Base-by-base conservation (phyloP, 208 protist species). In the Trypanosomatidae sp. region DNA sequence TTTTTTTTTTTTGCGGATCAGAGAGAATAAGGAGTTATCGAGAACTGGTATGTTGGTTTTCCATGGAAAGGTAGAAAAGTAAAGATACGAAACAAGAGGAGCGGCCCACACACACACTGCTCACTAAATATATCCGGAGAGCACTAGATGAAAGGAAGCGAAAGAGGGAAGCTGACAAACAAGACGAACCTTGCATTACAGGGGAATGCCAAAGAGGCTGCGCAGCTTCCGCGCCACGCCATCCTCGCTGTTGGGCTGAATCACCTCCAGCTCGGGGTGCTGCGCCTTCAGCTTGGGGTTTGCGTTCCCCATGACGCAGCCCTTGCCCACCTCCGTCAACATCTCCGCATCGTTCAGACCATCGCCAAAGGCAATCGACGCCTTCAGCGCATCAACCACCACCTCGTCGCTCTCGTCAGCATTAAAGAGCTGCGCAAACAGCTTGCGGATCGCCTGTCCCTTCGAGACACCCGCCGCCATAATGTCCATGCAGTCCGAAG, bases 341-440 rank as follows among this genome's bases (percentile, higher is more conserved):
- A 91, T 89, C 41, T 82, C 69, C 12, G 77, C 77, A 62, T 91
- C 87, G 67, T 91, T 89, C 52, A 88, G 72, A 25, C 77, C 87
- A 46, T 91, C 82, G 12, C 87, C 87, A 81, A 91, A 91, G 19
- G 82, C 84, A 22, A 91, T 81, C 1, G 84, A 84, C 12, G 76
- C 58, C 30, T 36, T 6, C 28, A 89, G 50, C 0, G 75, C 66
- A 0, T 69, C 66, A 0, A 66, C 72, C 19, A 84, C 64, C 1
- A 78, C 62, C 10, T 77, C 66, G 1, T 66, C 22, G 0, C 70
- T 46, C 0, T 80, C 75, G 22, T 76, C 36, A 4, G 67, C 25
- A 4, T 39, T 3, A 1, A 77, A 59, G 13, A 85, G 43, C 17
- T 55, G 33, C 8, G 43, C 41, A 28, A 86, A 78, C 0, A 86